These are phyloP conservation scores for Fusarium sp. DNA, from an alignment of 2,329 filamentous ascomycete species.

Conservation along the genomic window DNA sequence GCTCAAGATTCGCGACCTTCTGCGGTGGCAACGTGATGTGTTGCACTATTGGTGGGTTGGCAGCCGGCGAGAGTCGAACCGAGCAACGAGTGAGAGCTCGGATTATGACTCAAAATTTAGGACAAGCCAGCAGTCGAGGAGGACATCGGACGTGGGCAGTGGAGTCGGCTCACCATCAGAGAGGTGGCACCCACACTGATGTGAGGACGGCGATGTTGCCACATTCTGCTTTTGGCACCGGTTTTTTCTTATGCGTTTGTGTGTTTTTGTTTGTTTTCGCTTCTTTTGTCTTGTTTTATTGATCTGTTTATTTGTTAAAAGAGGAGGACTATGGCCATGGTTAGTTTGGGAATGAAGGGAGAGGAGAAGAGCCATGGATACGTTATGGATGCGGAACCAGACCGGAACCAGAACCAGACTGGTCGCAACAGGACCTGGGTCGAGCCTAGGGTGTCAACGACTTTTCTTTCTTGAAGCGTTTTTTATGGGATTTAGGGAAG, in stretches of 20 bases:
- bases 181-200: conserved; percentile 18
- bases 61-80: conserved; percentile 34
- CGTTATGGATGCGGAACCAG: neutral
- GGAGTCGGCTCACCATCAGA: conserved; percentile 12
- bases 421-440: conserved; percentile 35
- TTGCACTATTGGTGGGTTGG: conserved; percentile 54
- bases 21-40: conserved; percentile 53
- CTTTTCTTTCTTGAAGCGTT: conserved; percentile 4
- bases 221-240: neutral
- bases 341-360: neutral
- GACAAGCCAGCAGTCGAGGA: conserved; percentile 43
- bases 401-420: conserved; percentile 29
- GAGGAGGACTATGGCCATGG: neutral
- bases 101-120: conserved; percentile 42
- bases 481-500: neutral
- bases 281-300: neutral
- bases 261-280: neutral
- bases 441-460: conserved; percentile 18
- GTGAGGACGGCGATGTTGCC: neutral
- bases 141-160: conserved; percentile 29
- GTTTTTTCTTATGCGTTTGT: neutral
- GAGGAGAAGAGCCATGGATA: neutral
- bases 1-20: conserved; percentile 49
- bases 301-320: neutral
- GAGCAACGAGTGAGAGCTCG: conserved; percentile 41